Base-by-base conservation (phyloP, 2,329 filamentous ascomycete species). In the Calonectria fujianensis region DNA sequence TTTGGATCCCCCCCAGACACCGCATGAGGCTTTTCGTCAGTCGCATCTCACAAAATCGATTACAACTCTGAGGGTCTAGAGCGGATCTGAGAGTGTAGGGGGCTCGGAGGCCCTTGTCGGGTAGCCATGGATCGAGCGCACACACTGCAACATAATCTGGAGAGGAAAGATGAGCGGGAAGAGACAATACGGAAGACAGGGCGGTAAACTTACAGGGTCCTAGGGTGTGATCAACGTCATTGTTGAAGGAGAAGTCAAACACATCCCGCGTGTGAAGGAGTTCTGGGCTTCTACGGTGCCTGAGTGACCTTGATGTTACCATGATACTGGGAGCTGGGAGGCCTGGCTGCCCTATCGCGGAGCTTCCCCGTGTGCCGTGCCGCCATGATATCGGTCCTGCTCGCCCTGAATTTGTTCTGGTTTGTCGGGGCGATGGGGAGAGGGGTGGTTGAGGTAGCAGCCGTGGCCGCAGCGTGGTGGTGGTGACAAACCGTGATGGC, bases 21-120 rank as follows among this genome's bases (percentile, higher is more conserved):
- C 57, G 69, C 35, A 31, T 41, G 67, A 68, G 52, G 71, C 54
- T 54, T 70, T 77, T 61, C 31, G 69, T 65, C 70, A 50, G 68
- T 78, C 78, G 76, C 41, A 80, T 80, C 66, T 80, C 79, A 80
- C 63, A 80, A 80, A 78, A 74, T 66, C 63, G 69, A 39, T 52
- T 65, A 63, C 75, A 65, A 72, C 70, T 69, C 27, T 50, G 67
- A 64, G 69, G 64, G 70, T 71, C 68, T 72, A 52, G 64, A 57
- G 70, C 70, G 65, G 74, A 69, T 52, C 71, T 73, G 50, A 50
- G 57, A 61, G 59, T 61, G 27, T 61, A 45, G 59, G 69, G 59
- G 64, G 37, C 4, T 39, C 41, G 31, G 59, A 39, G 59, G 54
- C 37, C 11, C 35, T 37, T 59, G 61, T 59, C 39, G 51, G 50